Conservation (phyloP, 768 basidiomycete genomes). For the Podaxis pistillaris region DNA sequence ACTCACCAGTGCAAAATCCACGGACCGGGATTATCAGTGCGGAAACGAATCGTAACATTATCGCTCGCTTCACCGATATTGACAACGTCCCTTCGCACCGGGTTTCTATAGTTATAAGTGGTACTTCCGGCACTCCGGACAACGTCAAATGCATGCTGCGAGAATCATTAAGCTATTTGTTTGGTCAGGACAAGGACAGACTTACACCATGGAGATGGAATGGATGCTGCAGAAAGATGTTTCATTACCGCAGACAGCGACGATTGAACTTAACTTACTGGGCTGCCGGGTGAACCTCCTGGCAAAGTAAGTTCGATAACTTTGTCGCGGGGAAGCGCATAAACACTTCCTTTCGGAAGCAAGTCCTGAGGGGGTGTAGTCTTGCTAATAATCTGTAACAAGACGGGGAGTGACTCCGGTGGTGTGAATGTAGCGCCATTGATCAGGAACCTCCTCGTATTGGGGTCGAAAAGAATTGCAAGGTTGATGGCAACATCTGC, state of each 20-base stretch:
- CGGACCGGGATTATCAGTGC: conserved; percentile 59
- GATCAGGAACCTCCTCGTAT: conserved; percentile 9
- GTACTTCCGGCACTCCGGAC: conserved; percentile 33
- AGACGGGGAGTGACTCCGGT: conserved; percentile 25
- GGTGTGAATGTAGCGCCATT: conserved; percentile 27
- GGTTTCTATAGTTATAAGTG: conserved; percentile 42
- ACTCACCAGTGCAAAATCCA: conserved; percentile 41
- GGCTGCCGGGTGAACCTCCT: conserved; percentile 32
- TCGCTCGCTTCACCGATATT: conserved; percentile 24
- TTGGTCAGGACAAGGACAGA: neutral
- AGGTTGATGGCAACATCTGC: conserved; percentile 17
- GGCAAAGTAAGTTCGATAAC: conserved; percentile 47
- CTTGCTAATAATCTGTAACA: conserved; percentile 30
- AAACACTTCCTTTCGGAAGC: conserved; percentile 39
- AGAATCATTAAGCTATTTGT: neutral
- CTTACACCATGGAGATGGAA: conserved; percentile 40
- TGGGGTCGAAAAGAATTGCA: conserved; percentile 1
- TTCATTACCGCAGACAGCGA: neutral
- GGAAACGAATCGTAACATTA: conserved; percentile 50
- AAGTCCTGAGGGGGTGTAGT: conserved; percentile 29
- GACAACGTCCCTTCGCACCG: conserved; percentile 55
- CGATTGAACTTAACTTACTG: conserved; percentile 24
- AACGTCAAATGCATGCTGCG: conserved; percentile 37
- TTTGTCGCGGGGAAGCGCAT: conserved; percentile 39
- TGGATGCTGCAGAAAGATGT: conserved; percentile 26